Percentiles rank a stretch among this genome's conserved stretches.
phyloP scores from a whole-genome alignment of 164 flowering plant species.

The Piper longum region DNA sequence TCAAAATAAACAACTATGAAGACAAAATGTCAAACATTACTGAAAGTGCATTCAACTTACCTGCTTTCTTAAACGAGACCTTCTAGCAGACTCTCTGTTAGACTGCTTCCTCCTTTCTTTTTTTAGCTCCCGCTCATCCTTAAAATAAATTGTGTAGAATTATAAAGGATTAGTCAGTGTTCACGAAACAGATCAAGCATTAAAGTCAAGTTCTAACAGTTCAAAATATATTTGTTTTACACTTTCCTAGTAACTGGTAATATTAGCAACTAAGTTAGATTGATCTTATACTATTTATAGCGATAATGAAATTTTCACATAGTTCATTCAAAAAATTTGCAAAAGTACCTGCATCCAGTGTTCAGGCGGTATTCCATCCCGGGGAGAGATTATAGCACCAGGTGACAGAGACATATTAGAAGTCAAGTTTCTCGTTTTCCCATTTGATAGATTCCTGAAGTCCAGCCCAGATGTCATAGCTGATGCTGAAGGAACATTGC shows the following conservation, averaged over 20 bases:
- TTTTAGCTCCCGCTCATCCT: slow-evolving; percentile 80
- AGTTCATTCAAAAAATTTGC: neutral
- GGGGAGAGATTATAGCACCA: slow-evolving; percentile 26
- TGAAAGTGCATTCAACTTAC: slow-evolving; percentile 14
- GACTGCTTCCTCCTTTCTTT: slow-evolving; percentile 93
- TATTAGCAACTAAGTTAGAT: too few species aligned
- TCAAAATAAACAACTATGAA: neutral
- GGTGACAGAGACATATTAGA: slow-evolving; percentile 19
- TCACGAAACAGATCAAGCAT: neutral
- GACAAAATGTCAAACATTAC: neutral
- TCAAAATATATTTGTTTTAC: neutral
- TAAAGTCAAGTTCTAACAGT: too few species aligned
- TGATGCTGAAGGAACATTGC: slow-evolving; percentile 19
- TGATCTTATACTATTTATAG: too few species aligned
- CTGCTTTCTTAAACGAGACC: slow-evolving; percentile 95
- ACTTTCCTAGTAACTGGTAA: neutral
- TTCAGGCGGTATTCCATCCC: slow-evolving; percentile 28
- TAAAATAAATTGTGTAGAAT: neutral
- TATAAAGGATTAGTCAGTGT: neutral
- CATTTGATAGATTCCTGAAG: slow-evolving; percentile 20
- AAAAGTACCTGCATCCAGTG: slow-evolving; percentile 49
- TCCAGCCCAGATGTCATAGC: slow-evolving; percentile 31
- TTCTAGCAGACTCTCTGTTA: slow-evolving; percentile 92
- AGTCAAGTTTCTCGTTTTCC: slow-evolving; percentile 21
- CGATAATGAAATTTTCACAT: neutral